Evolutionary conservation across 2,329 filamentous ascomycete species (phyloP), one percentile per base, ranked within the genome.

Genomic region (Claviceps sp.): DNA sequence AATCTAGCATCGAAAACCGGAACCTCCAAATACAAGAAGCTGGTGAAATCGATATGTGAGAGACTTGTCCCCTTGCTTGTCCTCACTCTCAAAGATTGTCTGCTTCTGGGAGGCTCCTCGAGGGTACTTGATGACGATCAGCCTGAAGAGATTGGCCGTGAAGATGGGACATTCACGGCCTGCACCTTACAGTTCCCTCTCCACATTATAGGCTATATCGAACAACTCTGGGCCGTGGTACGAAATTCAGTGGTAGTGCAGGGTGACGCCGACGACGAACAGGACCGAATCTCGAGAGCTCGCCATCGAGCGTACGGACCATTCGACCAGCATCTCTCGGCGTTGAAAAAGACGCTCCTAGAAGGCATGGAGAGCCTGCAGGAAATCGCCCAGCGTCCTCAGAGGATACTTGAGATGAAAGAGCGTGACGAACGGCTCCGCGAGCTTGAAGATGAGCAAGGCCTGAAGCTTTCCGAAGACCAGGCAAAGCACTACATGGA

Each of bases 21-120:
- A 26, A 24, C 24, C 9, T 9, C 6, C 38, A 34, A 9, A 2
- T 5, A 48, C 55, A 24, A 48, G 14, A 16, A 30, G 14, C 37
- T 54, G 7, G 45, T 60, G 13, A 30, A 45, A 2, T 54, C 50
- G 13, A 43, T 64, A 7, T 52, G 50, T 30, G 47, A 22, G 8
- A 55, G 46, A 11, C 57, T 65, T 13, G 57, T 65, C 5, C 63
- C 63, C 3, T 56, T 62, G 52, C 49, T 63, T 6, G 53, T 63
- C 16, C 37, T 63, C 7, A 24, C 57, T 3, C 41, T 65, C 6
- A 58, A 56, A 40, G 55, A 57, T 37, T 48, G 48, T 0, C 61
- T 56, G 14, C 47, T 64, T 38, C 11, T 60, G 37, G 54, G 55
- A 57, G 60, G 24, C 49, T 57, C 11, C 38, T 48, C 30, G 34